Conservation (phyloP, 352 stramenopile genomes). For the Globisporangium paroecandrum region DNA sequence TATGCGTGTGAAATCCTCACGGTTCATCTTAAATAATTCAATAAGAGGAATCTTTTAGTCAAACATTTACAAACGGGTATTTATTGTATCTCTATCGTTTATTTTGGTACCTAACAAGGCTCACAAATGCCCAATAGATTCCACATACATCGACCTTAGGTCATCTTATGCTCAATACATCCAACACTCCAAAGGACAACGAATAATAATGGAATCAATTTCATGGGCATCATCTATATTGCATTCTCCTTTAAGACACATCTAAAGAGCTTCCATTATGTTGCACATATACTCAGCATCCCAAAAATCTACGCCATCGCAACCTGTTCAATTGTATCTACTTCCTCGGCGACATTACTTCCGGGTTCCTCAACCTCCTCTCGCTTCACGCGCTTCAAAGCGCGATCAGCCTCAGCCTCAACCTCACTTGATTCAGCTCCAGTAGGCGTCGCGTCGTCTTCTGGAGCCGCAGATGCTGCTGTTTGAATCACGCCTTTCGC, state of each 20-base stretch:
- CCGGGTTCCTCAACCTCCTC: not conserved
- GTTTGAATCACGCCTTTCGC: constrained; percentile 24
- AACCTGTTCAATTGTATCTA: not conserved
- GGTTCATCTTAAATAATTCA: not conserved
- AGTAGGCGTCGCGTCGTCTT: not conserved
- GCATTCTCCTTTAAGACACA: not conserved
- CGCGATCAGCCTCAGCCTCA: constrained; percentile 2
- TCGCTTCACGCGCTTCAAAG: constrained; percentile 29
- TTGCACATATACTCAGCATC: not conserved
- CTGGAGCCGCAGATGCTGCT: not conserved
- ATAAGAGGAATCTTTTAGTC: not conserved
- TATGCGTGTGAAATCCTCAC: not conserved
- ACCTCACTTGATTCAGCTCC: not conserved
- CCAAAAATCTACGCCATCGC: not conserved
- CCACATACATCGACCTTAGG: not conserved
- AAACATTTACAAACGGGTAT: too few relatives aligned
- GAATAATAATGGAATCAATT: not conserved
- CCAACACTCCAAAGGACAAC: not conserved
- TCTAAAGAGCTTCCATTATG: not conserved
- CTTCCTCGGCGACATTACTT: too few relatives aligned
- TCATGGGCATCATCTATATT: not conserved
- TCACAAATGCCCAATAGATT: not conserved
- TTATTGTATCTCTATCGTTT: not conserved
- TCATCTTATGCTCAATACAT: not conserved
- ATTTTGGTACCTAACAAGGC: not conserved